phyloP scores from a whole-genome alignment of 345 rosid species.

The Dipteronia dyeriana region DNA sequence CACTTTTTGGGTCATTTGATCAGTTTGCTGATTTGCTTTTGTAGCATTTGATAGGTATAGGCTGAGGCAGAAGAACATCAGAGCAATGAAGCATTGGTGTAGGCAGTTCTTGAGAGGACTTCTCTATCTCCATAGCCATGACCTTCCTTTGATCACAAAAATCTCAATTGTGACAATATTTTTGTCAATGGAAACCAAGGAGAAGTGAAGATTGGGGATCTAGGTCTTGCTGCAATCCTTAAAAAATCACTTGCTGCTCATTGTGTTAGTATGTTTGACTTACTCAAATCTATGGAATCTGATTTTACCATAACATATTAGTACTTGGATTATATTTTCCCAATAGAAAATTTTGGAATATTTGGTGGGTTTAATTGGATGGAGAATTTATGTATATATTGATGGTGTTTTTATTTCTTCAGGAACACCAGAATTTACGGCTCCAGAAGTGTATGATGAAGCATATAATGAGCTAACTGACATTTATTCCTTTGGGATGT shows the following conservation, averaged over 20 bases:
- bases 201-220: no score
- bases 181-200: slow-evolving; percentile 92
- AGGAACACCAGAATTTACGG: slow-evolving; percentile 96
- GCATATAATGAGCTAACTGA: slow-evolving; percentile 82
- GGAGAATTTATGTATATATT: neutral
- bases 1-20: no score
- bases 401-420: slow-evolving; percentile 20
- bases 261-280: no score
- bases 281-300: no score
- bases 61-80: slow-evolving; percentile 77
- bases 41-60: slow-evolving; percentile 55
- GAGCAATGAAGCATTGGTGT: slow-evolving; percentile 94
- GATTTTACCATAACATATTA: no score
- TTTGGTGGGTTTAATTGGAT: no score
- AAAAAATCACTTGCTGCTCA: no score
- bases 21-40: neutral
- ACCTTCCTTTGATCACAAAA: slow-evolving; percentile 91
- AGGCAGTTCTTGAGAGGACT: slow-evolving; percentile 88
- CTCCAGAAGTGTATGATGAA: slow-evolving; percentile 87
- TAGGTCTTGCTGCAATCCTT: no score
- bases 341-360: no score
- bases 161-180: slow-evolving; percentile 95
- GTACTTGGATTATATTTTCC: no score
- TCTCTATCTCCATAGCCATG: slow-evolving; percentile 76
- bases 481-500: slow-evolving; percentile 86